Base-by-base conservation (phyloP, 305 asterid species). In the Fraxinus ornus region DNA sequence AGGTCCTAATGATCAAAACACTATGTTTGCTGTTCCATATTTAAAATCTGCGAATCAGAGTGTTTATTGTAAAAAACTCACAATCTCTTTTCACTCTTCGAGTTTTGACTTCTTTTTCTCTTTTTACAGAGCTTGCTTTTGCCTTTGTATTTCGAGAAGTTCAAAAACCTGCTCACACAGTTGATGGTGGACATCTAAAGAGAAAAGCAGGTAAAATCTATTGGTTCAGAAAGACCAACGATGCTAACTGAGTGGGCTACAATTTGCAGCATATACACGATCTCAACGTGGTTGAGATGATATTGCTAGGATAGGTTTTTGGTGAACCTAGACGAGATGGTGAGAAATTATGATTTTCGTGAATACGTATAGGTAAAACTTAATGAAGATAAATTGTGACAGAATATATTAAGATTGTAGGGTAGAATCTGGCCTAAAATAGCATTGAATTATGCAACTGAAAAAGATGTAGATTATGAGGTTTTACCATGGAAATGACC, bases 91-190 rank as follows among this genome's bases (percentile, higher is more conserved):
- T 28, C 39, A 30, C 41, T 70, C 21, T 70, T 30, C 30, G 24
- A 10, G 28, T 66, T 52, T 3, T 81, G 80, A 78, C 74, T 75
- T 84, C 9, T 47, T 64, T 55, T 84, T 28, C 83, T 57, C 33
- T 83, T 84, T 68, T 86, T 85, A 79, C 92, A 95, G 99, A 89
- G 75, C 87, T 68, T 83, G 97, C 98, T 33, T 90, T 81, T 90
- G 98, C 98, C 78, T 95, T 92, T 91, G 99, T 94, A 79, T 95
- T 86, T 84, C 95, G 98, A 77, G 99, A 95, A 89, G 93, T 90
- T 83, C 86, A 83, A 78, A 86, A 81, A 66, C 80, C 88, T 55
- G 41, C 90, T 79, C 70, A 79, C 80, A 57, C 79, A 49, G 79
- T 84, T 77, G 97, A 90, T 83, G 85, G 86, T 36, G 85, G 89